phyloP scores from a whole-genome alignment of 2,329 filamentous ascomycete species.

The Penicillium aurantiogriseum region DNA sequence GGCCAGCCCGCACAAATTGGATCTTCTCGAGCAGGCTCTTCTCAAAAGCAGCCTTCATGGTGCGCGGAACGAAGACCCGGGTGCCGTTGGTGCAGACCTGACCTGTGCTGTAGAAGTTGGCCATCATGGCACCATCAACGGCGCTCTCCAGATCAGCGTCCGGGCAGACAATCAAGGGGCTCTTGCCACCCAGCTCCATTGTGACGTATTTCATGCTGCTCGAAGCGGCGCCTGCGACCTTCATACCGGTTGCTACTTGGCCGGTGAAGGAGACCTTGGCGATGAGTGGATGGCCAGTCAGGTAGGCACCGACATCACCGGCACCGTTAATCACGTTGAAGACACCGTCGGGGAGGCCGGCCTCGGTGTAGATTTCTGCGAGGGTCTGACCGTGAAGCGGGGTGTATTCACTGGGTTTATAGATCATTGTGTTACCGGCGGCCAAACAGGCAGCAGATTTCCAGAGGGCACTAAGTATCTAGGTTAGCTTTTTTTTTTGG shows the following conservation, averaged over 20 bases:
- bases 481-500: conserved; percentile 1
- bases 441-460: conserved; percentile 83
- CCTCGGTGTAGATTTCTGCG: conserved; percentile 73
- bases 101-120: conserved; percentile 87
- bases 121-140: conserved; percentile 89
- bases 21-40: conserved; percentile 68
- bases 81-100: conserved; percentile 95
- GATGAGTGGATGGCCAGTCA: conserved; percentile 69
- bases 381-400: conserved; percentile 76
- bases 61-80: conserved; percentile 73
- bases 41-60: conserved; percentile 68
- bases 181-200: conserved; percentile 89
- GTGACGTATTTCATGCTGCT: conserved; percentile 85
- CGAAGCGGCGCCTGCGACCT: conserved; percentile 73
- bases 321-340: conserved; percentile 85
- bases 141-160: conserved; percentile 76
- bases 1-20: conserved; percentile 65
- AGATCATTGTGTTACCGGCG: conserved; percentile 85
- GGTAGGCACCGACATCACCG: conserved; percentile 71
- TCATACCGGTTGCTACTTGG: conserved; percentile 78
- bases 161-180: conserved; percentile 73
- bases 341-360: conserved; percentile 75
- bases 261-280: conserved; percentile 90
- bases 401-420: conserved; percentile 86
- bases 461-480: conserved; percentile 63